Evolutionary conservation across 768 basidiomycete genomes (phyloP).

Genomic region (Boletus sensibilis): DNA sequence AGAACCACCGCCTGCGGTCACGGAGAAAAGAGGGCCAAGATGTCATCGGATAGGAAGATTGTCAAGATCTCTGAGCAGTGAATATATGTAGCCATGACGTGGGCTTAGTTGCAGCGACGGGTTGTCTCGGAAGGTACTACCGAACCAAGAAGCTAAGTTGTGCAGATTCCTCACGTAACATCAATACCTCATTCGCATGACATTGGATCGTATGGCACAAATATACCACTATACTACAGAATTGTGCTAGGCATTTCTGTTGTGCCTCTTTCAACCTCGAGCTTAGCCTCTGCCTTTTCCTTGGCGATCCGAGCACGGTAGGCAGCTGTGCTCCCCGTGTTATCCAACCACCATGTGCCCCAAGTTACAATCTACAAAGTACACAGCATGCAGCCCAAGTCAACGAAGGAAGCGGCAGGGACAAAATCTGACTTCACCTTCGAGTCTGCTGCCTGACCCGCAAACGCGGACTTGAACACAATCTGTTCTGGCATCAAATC

Average conservation of each 20-base stretch:
- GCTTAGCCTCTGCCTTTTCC: background rate
- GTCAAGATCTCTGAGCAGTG: too few species aligned
- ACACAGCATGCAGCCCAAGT: too few species aligned
- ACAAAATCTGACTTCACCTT: background rate
- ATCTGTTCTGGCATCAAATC: background rate
- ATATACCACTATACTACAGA: background rate
- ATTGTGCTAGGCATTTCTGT: background rate
- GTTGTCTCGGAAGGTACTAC: too few species aligned
- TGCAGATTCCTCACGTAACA: background rate
- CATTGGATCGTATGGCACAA: too few species aligned
- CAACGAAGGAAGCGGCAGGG: background rate
- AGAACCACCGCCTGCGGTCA: too few species aligned
- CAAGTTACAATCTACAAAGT: background rate
- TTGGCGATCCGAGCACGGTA: background rate
- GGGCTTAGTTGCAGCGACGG: background rate
- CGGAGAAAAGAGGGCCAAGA: background rate
- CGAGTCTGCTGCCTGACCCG: background rate
- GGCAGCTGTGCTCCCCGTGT: background rate
- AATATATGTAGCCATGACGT: too few species aligned
- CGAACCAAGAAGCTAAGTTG: background rate
- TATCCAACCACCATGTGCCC: background rate
- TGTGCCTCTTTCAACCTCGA: background rate
- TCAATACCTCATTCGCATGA: background rate
- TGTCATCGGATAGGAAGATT: background rate
- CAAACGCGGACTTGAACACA: background rate